Conservation (phyloP, 768 basidiomycete genomes). For the Rhizopogon rudus region DNA sequence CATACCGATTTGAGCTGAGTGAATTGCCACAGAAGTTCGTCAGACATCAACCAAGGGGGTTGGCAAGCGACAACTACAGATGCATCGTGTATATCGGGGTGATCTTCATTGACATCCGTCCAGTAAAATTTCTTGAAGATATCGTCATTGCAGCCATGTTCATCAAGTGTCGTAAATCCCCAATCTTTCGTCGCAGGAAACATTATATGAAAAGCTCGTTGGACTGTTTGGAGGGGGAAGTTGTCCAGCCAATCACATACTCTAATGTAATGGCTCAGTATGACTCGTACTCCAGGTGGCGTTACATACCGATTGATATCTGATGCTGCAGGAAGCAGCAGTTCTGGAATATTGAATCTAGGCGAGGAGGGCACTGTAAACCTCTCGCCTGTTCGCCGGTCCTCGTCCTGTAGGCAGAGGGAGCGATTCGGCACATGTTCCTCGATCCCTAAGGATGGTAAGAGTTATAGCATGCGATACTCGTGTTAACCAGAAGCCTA, state of each 20-base stretch:
- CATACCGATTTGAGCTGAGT: conserved; percentile 30
- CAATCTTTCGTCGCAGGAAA: conserved; percentile 39
- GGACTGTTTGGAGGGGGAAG: conserved; percentile 28
- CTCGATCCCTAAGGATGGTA: conserved; percentile 18
- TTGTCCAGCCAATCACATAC: conserved; percentile 27
- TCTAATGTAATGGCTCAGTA: conserved; percentile 9
- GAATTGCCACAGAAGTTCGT: conserved; percentile 51
- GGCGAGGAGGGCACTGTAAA: conserved; percentile 28
- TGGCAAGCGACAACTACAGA: conserved; percentile 53
- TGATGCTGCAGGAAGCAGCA: conserved; percentile 24
- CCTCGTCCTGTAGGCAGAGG: conserved; percentile 20
- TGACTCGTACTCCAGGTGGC: neutral
- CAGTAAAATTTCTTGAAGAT: conserved; percentile 46
- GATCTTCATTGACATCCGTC: conserved; percentile 21
- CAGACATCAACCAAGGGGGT: conserved; percentile 54
- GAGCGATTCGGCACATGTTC: conserved; percentile 24
- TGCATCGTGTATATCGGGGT: conserved; percentile 22
- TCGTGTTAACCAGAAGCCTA: conserved; percentile 3
- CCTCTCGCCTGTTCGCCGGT: conserved; percentile 21
- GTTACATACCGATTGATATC: conserved; percentile 25
- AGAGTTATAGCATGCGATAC: neutral
- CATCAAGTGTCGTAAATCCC: conserved; percentile 34
- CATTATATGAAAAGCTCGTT: conserved; percentile 38
- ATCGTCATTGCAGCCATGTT: conserved; percentile 30
- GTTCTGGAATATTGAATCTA: conserved; percentile 21